phyloP scores from a whole-genome alignment of 352 stramenopile species.

The Phytophthora hybrid region DNA sequence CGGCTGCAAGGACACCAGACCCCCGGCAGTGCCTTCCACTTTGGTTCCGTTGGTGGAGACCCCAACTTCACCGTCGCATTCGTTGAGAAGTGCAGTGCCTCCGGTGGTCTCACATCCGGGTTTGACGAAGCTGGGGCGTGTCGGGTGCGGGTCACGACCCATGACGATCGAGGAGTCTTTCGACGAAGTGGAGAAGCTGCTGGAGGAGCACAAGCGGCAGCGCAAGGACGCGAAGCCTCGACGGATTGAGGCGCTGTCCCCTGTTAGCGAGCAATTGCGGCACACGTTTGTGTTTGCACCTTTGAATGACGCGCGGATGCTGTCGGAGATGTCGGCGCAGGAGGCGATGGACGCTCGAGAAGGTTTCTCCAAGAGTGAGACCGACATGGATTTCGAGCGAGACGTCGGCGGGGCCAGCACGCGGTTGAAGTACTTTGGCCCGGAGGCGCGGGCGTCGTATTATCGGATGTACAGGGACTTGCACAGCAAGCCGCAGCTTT shows the following conservation, averaged over 20 bases:
- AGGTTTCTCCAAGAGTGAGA: constrained; percentile 31
- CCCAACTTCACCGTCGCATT: not conserved
- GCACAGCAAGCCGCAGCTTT: constrained; percentile 67
- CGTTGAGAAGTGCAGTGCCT: constrained; percentile 7
- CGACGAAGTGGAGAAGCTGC: constrained; percentile 60
- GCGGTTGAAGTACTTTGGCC: constrained; percentile 61
- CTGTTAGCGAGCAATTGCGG: constrained; percentile 7
- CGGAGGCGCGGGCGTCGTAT: constrained; percentile 49
- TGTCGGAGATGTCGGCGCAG: constrained; percentile 40
- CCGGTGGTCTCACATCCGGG: not conserved
- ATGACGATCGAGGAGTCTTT: constrained; percentile 55
- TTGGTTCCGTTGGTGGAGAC: constrained; percentile 3
- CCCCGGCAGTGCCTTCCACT: constrained; percentile 4
- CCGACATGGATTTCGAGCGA: constrained; percentile 25
- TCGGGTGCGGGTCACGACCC: constrained; percentile 3
- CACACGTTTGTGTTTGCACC: constrained; percentile 56
- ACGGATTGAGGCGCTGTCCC: constrained; percentile 29
- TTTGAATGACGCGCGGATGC: constrained; percentile 46
- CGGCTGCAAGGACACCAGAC: constrained; percentile 11
- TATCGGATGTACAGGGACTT: constrained; percentile 68
- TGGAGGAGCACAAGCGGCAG: constrained; percentile 49
- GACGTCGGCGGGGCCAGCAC: constrained; percentile 6
- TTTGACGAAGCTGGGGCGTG: constrained; percentile 9
- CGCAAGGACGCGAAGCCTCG: constrained; percentile 23
- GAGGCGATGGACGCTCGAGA: constrained; percentile 20